A percentile compares a stretch with the other conserved stretches of the same genome.
Conservation (phyloP, 1,284 basidiomycete species). For the Malassezia sp. region DNA sequence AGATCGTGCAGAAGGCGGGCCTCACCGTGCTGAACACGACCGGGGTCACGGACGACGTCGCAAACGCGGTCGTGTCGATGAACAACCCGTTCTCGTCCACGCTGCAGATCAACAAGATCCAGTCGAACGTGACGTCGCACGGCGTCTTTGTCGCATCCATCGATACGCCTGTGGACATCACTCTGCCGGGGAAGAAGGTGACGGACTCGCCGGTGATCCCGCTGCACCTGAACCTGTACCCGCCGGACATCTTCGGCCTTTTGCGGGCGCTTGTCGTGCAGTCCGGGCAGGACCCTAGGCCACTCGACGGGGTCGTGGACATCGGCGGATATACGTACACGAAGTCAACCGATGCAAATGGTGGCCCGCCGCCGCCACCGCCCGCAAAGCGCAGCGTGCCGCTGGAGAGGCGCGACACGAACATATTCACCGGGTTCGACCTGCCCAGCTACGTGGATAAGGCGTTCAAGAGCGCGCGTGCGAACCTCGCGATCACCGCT, state of each 20-base stretch:
- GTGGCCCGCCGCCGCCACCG: constrained; percentile 8
- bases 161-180: constrained; percentile 54
- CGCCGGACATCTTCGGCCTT: constrained; percentile 60
- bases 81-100: constrained; percentile 60
- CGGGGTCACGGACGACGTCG: constrained; percentile 57
- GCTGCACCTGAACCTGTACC: constrained; percentile 62
- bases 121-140: constrained; percentile 57
- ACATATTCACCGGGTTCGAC: constrained; percentile 54
- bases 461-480: constrained; percentile 58
- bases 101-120: constrained; percentile 56
- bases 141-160: constrained; percentile 61
- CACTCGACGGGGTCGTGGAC: constrained; percentile 59
- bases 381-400: background rate
- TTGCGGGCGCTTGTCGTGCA: constrained; percentile 59
- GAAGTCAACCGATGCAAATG: constrained; percentile 4
- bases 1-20: constrained; percentile 55
- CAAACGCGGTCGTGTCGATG: constrained; percentile 58
- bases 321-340: constrained; percentile 56
- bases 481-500: constrained; percentile 56
- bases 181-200: constrained; percentile 53
- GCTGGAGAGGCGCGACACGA: constrained; percentile 32
- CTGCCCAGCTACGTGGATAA: constrained; percentile 58
- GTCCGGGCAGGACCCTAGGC: constrained; percentile 56
- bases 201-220: constrained; percentile 57
- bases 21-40: constrained; percentile 58